Base-by-base conservation (phyloP, 768 basidiomycete species). In the Panus rudis region DNA sequence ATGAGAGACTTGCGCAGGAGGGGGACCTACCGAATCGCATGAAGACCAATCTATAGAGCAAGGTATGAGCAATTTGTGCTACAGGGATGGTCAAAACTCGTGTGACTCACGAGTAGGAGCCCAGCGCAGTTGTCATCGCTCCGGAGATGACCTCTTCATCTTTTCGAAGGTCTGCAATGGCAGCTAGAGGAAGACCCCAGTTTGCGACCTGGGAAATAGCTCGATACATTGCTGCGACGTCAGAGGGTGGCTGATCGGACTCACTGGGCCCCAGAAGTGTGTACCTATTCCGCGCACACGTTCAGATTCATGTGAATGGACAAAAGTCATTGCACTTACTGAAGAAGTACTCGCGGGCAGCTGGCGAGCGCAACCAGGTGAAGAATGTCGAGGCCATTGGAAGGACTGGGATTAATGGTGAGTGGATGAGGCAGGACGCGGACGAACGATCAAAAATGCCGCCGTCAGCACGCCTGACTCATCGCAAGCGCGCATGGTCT, bases 71-170 rank as follows among this genome's bases (percentile, higher is more conserved):
- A 45, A 41, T 45, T 23, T 20, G 12, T 42, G 33, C 21, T 30
- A 31, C 39, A 19, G 25, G 41, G 22, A 16, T 37, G 25, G 27
- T 35, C 37, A 38, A 33, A 28, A 26, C 20, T 25, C 47, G 25
- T n/a, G 31, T 24, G 37, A 83, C 92, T 67, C 59, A 97, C 93
- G 94, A 98, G 66, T 99, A 99, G 46, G 71, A 74, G 7, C 80
- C 76, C 31, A 99, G 75, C 19, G 94, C 88, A 34, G 88, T 79
- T 2, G 92, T 93, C 94, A 99, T 99, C 25, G 92, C 78, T 13
- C 93, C 94, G 39, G 93, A 97, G 53, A 99, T 99, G 60, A 91
- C 75, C 55, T 96, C 90, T 63, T 96, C 92, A 77, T 97, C 92
- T 60, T 92, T 96, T 50, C 68, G 72, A 58, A 98, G 68, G 68